phyloP scores from a whole-genome alignment of 345 rosid genomes.

The Zanthoxylum bungeanum region DNA sequence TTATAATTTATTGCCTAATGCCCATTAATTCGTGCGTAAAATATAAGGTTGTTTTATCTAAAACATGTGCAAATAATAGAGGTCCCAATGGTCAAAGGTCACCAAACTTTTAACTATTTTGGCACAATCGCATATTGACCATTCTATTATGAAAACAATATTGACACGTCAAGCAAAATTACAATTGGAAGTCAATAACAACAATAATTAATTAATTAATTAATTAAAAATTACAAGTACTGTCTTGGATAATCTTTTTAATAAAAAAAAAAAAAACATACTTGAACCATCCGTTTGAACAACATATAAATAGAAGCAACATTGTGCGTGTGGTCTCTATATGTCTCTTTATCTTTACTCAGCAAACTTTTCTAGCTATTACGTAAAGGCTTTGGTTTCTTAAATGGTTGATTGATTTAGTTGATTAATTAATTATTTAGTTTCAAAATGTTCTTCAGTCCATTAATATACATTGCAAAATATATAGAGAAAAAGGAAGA shows the following conservation, averaged over 20 bases:
- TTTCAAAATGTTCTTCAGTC: too few relatives aligned
- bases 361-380: neutral
- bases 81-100: neutral
- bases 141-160: neutral
- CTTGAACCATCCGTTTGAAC: neutral
- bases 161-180: neutral
- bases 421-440: neutral
- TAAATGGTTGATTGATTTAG: neutral
- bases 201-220: too few relatives aligned
- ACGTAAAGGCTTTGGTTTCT: neutral
- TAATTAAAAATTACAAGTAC: neutral
- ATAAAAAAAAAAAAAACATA: too few relatives aligned
- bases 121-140: neutral
- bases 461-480: too few relatives aligned
- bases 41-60: too few relatives aligned
- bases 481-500: too few relatives aligned
- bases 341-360: neutral
- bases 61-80: too few relatives aligned
- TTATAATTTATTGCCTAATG: too few relatives aligned
- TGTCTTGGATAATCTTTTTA: too few relatives aligned
- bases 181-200: too few relatives aligned
- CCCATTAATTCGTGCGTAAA: too few relatives aligned
- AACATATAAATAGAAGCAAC: neutral
- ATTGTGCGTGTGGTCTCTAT: neutral
- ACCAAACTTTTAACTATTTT: neutral